Evolutionary conservation across 2,329 filamentous ascomycete genomes (phyloP), one percentile per base, ranked within the genome.

Genomic region (Pochonia chlamydosporia): DNA sequence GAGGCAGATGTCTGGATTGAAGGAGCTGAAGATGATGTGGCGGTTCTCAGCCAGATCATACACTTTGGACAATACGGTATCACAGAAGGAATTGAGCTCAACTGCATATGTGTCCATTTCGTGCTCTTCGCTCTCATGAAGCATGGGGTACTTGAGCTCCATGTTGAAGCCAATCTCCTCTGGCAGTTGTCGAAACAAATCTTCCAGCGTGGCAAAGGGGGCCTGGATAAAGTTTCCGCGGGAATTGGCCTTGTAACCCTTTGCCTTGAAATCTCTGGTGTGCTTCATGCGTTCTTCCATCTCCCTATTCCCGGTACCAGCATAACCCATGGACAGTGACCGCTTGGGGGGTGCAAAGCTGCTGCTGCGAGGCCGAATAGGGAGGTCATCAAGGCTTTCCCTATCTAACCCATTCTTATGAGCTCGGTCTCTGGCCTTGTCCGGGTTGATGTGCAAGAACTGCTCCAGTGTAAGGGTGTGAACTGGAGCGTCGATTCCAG

Each of bases 141-240:
- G 80, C 91, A 97, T 97, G 5, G 93, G 93, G 63, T 99, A 99
- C 69, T 99, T 97, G 79, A 99, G 87, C 72, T 99, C 93, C 56
- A 99, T 95, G 67, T 99, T 97, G 77, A 99, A 99, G 13, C 93
- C 91, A 20, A 95, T 87, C 13, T 81, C 76, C 52, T 86, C 79
- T 0, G 90, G 89, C 0, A 99, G 72, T 61, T 91, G 85, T 58
- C 81, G 79, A 70, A 99, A 96, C 63, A 97, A 83, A 52, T 96
- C 89, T 65, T 96, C 90, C 4, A 99, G 75, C 0, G 93, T 99
- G 7, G 92, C 91, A 68, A 99, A 99, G 0, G 92, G 90, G 0
- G 88, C 89, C 64, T 97, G 92, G 59, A 99, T 97, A 59, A 95
- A 95, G 62, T 89, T 90, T 44, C 92, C 93, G 4, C 93, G 85